Evolutionary conservation across 2,329 filamentous ascomycete species (phyloP).

Genomic region (Sporothrix mexicana): DNA sequence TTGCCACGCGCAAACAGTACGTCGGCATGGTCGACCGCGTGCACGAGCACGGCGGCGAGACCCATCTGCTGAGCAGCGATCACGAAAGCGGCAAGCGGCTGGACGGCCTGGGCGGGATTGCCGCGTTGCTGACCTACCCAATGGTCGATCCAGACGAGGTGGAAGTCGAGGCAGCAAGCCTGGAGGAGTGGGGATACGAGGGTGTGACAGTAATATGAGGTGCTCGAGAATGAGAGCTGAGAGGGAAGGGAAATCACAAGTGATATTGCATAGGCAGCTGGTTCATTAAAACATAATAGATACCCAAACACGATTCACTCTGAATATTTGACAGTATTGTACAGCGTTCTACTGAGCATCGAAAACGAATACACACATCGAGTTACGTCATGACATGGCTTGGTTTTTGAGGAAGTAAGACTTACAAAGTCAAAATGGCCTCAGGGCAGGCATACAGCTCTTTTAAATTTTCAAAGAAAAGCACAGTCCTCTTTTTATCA

Average conservation of each 20-base stretch:
- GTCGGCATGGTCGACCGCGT: conserved; percentile 87
- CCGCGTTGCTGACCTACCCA: conserved; percentile 89
- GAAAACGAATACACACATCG: no score
- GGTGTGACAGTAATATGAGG: conserved; percentile 42
- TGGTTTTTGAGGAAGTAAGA: no score
- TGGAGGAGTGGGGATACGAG: conserved; percentile 36
- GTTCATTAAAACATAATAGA: neutral
- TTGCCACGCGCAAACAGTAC: conserved; percentile 77
- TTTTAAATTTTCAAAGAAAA: no score
- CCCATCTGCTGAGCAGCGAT: conserved; percentile 85
- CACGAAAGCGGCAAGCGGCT: conserved; percentile 91
- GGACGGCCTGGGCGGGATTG: conserved; percentile 83
- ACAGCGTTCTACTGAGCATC: no score
- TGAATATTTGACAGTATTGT: neutral
- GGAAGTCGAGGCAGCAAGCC: conserved; percentile 46
- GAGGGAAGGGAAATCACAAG: neutral
- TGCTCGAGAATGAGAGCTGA: neutral
- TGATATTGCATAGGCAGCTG: neutral
- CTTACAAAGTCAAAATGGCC: no score
- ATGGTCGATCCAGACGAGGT: conserved; percentile 73
- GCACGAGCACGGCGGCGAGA: conserved; percentile 84
- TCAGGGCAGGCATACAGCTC: no score
- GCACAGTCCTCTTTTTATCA: no score
- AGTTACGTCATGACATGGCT: no score
- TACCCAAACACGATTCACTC: neutral